Conservation (phyloP, 805 yeast species). For the Ogataea methanolica region DNA sequence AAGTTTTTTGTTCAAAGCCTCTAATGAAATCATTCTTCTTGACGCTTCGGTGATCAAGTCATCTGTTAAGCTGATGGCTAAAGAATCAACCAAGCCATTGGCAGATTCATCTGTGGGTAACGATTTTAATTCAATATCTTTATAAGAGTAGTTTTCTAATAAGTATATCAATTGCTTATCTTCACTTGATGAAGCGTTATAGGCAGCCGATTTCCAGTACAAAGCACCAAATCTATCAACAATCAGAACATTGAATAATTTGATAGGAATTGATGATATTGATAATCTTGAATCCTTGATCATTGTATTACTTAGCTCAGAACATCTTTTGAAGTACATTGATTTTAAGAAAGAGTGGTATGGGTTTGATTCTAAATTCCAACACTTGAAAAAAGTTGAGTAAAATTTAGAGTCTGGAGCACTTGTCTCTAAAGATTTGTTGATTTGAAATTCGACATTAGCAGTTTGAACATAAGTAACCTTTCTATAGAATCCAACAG, state of each 20-base stretch:
- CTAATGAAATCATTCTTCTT: constrained; percentile 14
- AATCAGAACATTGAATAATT: constrained; percentile 4
- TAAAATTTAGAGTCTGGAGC: not conserved
- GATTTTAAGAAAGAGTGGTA: constrained; percentile 20
- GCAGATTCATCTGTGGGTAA: constrained; percentile 1
- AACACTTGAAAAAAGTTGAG: constrained; percentile 5
- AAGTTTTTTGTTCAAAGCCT: constrained; percentile 10
- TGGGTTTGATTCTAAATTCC: constrained; percentile 5
- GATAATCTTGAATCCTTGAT: constrained; percentile 1
- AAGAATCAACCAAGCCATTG: constrained; percentile 8
- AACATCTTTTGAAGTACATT: constrained; percentile 14
- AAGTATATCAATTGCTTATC: constrained; percentile 6
- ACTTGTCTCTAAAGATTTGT: constrained; percentile 2
- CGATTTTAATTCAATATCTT: constrained; percentile 5
- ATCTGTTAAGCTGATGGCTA: constrained; percentile 11
- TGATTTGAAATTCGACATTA: constrained; percentile 13
- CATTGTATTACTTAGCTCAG: constrained; percentile 6
- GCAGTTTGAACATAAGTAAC: constrained; percentile 6
- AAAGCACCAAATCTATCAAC: constrained; percentile 17
- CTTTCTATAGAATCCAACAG: constrained; percentile 10
- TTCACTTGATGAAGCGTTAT: not conserved
- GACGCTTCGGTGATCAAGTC: constrained; percentile 9
- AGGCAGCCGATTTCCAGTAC: constrained; percentile 14
- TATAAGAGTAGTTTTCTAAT: constrained; percentile 10
- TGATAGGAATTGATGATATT: constrained; percentile 3